These are phyloP conservation scores for Magnolia changhungtana DNA, from an alignment of 164 flowering plant species.

Conservation along the genomic window DNA sequence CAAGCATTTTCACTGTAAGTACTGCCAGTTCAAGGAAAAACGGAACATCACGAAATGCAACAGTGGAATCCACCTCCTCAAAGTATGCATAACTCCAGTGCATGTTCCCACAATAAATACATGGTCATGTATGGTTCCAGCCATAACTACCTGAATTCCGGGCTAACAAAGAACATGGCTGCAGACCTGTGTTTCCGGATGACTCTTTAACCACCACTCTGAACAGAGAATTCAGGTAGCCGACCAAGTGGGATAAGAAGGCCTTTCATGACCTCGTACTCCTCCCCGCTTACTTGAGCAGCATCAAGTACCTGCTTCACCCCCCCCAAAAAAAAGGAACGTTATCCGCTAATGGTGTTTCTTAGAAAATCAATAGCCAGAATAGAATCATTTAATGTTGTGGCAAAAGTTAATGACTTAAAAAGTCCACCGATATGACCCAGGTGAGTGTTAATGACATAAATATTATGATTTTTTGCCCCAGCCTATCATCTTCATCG, in stretches of 20 bases:
- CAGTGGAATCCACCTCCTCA: no score
- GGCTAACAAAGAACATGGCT: background rate
- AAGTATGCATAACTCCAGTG: background rate
- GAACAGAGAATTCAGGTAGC: conserved; percentile 60
- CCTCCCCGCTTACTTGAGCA: conserved; percentile 56
- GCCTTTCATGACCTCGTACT: conserved; percentile 76
- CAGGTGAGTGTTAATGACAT: no score
- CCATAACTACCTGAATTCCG: background rate
- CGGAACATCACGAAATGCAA: no score
- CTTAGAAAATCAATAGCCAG: background rate
- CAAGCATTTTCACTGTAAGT: no score
- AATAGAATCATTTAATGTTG: no score
- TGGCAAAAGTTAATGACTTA: no score
- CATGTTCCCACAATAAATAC: background rate
- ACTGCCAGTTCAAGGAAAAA: no score
- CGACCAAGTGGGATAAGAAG: conserved; percentile 72
- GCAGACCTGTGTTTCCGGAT: background rate
- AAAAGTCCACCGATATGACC: no score
- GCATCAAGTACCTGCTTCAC: conserved; percentile 55
- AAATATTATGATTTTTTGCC: no score
- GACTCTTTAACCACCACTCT: conserved; percentile 57
- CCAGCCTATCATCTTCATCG: no score
- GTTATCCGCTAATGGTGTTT: background rate
- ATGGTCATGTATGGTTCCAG: background rate
- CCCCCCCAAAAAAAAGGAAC: background rate